Conservation (phyloP, 345 rosid genomes). For the Barbarea vulgaris region DNA sequence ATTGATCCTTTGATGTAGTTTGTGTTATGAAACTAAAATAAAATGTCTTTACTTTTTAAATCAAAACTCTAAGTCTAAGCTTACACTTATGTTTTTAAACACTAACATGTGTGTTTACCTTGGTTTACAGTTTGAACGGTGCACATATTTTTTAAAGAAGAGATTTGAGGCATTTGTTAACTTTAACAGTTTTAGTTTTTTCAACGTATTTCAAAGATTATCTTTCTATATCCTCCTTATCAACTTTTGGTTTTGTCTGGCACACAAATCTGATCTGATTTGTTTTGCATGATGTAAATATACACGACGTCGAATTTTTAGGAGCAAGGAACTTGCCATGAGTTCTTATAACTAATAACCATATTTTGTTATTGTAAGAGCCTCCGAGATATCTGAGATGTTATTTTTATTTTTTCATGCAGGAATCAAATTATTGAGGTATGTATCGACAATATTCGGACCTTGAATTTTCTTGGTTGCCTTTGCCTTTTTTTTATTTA, state of each 20-base stretch:
- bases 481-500: too few relatives aligned
- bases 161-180: too few relatives aligned
- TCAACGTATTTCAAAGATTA: too few relatives aligned
- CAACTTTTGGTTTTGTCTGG: neutral
- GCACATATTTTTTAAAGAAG: too few relatives aligned
- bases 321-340: constrained; percentile 60
- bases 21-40: constrained; percentile 23
- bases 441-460: constrained; percentile 4
- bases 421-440: constrained; percentile 82
- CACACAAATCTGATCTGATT: constrained; percentile 1
- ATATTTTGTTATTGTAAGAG: constrained; percentile 14
- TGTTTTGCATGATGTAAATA: constrained; percentile 71
- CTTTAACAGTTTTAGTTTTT: too few relatives aligned
- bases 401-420: constrained; percentile 37
- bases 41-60: neutral
- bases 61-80: too few relatives aligned
- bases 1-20: constrained; percentile 11
- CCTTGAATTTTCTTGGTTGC: neutral
- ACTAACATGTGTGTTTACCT: too few relatives aligned
- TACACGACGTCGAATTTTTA: constrained; percentile 75
- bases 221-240: constrained; percentile 24
- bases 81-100: too few relatives aligned
- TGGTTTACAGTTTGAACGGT: too few relatives aligned
- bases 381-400: constrained; percentile 3
- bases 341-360: constrained; percentile 12